Evolutionary conservation across 495 filamentous ascomycete genomes (phyloP).

Genomic region (Opeltia flavorubescens): DNA sequence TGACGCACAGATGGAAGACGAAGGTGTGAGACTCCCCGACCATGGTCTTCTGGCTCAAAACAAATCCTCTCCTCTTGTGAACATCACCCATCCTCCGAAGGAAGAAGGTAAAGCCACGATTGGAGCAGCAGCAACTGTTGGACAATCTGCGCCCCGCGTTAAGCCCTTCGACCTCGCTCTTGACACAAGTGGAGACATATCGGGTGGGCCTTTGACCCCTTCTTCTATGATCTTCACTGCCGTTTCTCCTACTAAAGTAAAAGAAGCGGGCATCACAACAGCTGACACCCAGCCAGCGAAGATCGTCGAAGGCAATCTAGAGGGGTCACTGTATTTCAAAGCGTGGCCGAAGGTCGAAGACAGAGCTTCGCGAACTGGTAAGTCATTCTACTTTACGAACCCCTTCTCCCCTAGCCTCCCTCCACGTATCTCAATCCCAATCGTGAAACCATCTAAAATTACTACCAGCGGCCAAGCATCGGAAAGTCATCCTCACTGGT

Average conservation of each 20-base stretch:
- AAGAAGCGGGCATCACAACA: not conserved
- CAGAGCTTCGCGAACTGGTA: not conserved
- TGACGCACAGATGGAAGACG: not conserved
- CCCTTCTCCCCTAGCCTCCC: not conserved
- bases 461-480: slow-evolving; percentile 19
- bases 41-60: not conserved
- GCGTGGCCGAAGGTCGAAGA: slow-evolving; percentile 4
- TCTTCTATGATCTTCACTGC: not conserved
- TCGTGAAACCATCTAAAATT: not conserved
- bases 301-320: not conserved
- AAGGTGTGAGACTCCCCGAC: not conserved
- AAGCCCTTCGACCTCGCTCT: no score
- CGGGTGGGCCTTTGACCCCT: not conserved
- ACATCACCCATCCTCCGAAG: no score
- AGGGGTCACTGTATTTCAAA: slow-evolving; percentile 1
- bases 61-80: no score
- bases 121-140: no score
- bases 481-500: slow-evolving; percentile 24
- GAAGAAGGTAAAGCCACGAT: no score
- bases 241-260: not conserved
- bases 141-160: no score
- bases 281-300: not conserved
- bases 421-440: not conserved
- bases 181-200: no score
- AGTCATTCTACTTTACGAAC: not conserved